Evolutionary conservation across 305 asterid species (phyloP).

Genomic region (Euphrasia arctica): DNA sequence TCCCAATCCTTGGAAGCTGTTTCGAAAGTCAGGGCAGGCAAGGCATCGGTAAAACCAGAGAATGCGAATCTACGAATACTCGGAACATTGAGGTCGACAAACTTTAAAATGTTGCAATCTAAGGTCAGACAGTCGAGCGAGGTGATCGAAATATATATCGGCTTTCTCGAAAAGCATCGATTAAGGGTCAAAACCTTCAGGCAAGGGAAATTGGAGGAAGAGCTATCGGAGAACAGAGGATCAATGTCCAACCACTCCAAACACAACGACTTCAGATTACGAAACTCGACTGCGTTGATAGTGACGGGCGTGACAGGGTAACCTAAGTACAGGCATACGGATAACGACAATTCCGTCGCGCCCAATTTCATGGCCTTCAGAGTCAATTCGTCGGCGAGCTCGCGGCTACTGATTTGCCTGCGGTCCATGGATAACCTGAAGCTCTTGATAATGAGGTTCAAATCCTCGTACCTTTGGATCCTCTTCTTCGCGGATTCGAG

Average conservation of each 20-base stretch:
- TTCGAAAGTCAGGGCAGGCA: background rate
- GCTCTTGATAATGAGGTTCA: background rate
- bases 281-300: background rate
- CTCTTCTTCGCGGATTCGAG: background rate
- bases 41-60: background rate
- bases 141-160: background rate
- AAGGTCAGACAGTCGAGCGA: constrained; percentile 16
- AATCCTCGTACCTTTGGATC: background rate
- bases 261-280: background rate
- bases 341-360: background rate
- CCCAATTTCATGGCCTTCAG: background rate
- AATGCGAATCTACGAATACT: background rate
- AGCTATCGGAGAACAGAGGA: background rate
- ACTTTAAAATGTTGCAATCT: background rate
- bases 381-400: background rate
- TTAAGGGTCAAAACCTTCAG: constrained; percentile 18
- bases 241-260: background rate
- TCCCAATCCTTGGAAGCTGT: constrained; percentile 13
- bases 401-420: background rate
- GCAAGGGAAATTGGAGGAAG: constrained; percentile 21
- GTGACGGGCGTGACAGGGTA: background rate
- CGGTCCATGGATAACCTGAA: constrained; percentile 8
- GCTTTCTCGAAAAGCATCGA: background rate
- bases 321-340: background rate
- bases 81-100: constrained; percentile 20